These are phyloP conservation scores for Trichoderma semiorbis DNA, from an alignment of 2,329 filamentous ascomycete genomes.

Conservation along the genomic window DNA sequence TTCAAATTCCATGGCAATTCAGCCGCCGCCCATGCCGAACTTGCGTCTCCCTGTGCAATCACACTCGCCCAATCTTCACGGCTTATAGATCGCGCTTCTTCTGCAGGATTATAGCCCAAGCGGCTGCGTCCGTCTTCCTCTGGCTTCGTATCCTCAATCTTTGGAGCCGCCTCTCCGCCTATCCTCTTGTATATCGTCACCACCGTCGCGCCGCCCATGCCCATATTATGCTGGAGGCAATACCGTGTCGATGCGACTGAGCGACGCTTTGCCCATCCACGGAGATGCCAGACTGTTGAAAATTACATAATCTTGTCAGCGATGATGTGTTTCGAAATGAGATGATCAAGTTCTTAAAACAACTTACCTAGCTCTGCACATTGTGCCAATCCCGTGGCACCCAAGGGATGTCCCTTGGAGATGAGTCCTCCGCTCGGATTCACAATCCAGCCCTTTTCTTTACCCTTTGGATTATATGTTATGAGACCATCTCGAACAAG, in stretches of 20 bases:
- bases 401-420: background rate
- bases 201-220: background rate
- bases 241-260: background rate
- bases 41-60: background rate
- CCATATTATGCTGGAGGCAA: conserved; percentile 2
- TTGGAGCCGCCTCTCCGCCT: background rate
- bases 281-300: background rate
- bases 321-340: background rate
- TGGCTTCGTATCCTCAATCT: background rate
- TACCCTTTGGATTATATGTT: background rate
- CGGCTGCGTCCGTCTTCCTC: background rate
- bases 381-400: background rate
- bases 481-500: background rate
- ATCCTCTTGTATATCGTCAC: conserved; percentile 6
- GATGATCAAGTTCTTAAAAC: background rate
- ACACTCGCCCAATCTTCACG: background rate
- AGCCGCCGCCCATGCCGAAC: background rate
- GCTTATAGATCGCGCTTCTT: background rate
- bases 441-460: background rate
- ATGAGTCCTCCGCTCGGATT: conserved; percentile 1
- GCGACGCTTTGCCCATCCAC: background rate
- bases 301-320: background rate
- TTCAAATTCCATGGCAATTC: conserved; percentile 2
- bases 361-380: background rate
- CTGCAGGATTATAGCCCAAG: background rate